These are phyloP conservation scores for Acanthochlamys bracteata DNA, from an alignment of 106 monocot genomes.

Conservation along the genomic window DNA sequence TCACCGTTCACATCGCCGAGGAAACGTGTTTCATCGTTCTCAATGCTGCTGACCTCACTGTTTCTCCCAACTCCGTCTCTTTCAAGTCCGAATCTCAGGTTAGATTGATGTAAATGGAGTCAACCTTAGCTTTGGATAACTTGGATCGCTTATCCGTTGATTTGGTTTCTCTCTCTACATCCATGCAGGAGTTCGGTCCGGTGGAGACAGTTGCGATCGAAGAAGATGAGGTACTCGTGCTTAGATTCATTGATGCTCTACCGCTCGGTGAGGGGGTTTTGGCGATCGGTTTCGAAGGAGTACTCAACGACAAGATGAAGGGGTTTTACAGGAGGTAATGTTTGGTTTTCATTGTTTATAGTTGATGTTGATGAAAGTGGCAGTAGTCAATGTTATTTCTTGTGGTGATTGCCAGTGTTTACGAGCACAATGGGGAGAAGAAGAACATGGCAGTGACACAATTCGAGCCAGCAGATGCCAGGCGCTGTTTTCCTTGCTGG, in stretches of 20 bases:
- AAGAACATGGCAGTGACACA: conserved; percentile 94
- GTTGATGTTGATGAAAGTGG: too few species aligned
- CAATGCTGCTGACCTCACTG: conserved; percentile 67
- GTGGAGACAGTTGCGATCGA: conserved; percentile 28
- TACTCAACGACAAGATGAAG: conserved; percentile 80
- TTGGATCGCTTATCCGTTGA: too few species aligned
- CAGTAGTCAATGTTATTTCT: neutral
- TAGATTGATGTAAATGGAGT: neutral
- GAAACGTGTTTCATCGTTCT: conserved; percentile 74
- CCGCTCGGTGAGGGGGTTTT: conserved; percentile 55
- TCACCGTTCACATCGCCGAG: conserved; percentile 50
- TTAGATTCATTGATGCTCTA: conserved; percentile 41
- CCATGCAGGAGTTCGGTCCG: conserved; percentile 55
- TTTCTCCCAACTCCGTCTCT: conserved; percentile 35
- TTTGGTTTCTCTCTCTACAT: too few species aligned
- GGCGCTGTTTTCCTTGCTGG: conserved; percentile 97
- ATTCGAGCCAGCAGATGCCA: conserved; percentile 83
- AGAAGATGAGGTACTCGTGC: conserved; percentile 73
- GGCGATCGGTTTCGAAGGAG: conserved; percentile 52
- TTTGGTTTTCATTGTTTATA: neutral
- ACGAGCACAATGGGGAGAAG: conserved; percentile 66
- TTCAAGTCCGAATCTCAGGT: conserved; percentile 26
- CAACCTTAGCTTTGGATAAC: too few species aligned
- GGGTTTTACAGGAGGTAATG: conserved; percentile 84
- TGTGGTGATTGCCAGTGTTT: conserved; percentile 35